phyloP scores from a whole-genome alignment of 1,284 basidiomycete genomes.

The Ustilago tritici region DNA sequence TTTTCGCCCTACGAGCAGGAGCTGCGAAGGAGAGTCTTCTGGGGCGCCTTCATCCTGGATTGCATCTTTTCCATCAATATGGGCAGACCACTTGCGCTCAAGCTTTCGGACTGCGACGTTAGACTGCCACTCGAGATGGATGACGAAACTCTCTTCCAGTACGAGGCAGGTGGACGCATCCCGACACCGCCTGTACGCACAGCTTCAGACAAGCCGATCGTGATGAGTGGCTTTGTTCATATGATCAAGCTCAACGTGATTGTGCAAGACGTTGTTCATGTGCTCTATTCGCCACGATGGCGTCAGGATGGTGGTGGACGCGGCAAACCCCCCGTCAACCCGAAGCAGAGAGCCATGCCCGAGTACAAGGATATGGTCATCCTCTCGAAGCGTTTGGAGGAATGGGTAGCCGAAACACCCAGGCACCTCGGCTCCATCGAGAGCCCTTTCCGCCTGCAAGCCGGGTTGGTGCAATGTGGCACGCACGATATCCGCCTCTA shows the following conservation, averaged over 20 bases:
- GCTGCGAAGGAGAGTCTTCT: conserved; percentile 55
- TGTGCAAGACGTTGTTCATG: conserved; percentile 56
- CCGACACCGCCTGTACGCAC: conserved; percentile 15
- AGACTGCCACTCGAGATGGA: conserved; percentile 53
- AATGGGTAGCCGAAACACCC: conserved; percentile 57
- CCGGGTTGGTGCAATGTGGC: conserved; percentile 54
- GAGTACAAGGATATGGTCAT: conserved; percentile 61
- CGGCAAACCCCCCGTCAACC: conserved; percentile 19
- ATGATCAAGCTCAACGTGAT: conserved; percentile 61
- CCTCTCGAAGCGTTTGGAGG: conserved; percentile 55
- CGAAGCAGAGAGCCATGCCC: conserved; percentile 34
- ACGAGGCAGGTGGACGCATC: conserved; percentile 40
- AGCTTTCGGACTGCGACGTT: conserved; percentile 57
- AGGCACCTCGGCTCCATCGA: conserved; percentile 44
- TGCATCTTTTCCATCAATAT: conserved; percentile 64
- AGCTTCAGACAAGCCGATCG: conserved; percentile 32
- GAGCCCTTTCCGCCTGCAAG: conserved; percentile 53
- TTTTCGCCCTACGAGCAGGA: conserved; percentile 61
- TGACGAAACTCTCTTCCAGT: conserved; percentile 41
- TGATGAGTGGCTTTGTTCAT: conserved; percentile 58
- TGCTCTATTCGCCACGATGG: conserved; percentile 52
- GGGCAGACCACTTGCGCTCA: conserved; percentile 58
- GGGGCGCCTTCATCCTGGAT: conserved; percentile 62
- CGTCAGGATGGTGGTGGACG: conserved; percentile 29
- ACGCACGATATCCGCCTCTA: conserved; percentile 60